Base-by-base conservation (phyloP, 2,329 filamentous ascomycete genomes). In the Paecilomyces fulvus region DNA sequence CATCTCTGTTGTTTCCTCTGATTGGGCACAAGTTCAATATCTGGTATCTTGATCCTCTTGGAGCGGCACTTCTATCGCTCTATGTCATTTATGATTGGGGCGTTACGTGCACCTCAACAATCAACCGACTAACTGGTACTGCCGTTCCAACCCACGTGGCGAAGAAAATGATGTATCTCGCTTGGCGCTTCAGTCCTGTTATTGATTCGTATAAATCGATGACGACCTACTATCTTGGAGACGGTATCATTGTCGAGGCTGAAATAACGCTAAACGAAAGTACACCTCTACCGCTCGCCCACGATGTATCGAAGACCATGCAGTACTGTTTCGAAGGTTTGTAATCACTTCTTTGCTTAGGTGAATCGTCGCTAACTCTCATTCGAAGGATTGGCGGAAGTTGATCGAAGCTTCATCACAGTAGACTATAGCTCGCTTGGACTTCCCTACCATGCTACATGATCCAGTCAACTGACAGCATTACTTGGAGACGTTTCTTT, bases 171-270 rank as follows among this genome's bases (percentile, higher is more conserved):
- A 43, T 43, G 14, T 43, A 43, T 17, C 37, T 43, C 4, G 37
- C 37, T 7, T 43, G 37, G 37, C 37, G 37, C 7, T 43, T 43
- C 12, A 23, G 1, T 11, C 31, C 43, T 25, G 30, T 53, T 43
- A 21, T 53, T 30, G 30, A 21, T 28, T 20, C 51, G 51, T 17
- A 43, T 25, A 53, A 53, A 23, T 33, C 51, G 58, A 57, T 30
- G 53, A 43, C 37, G 17, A n/a, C 37, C 14, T 43, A 43, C 17
- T 43, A 43, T n/a, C 37, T 43, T 20, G 37, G 37, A 8, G 37
- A 43, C 17, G 37, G 37, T 2, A 43, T 43, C n/a, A 43, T 43
- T 9, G 37, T 43, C 2, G 37, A 43, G 37, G 37, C 17, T 43
- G 37, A 43, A 17, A 43, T 43, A n/a, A 43, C 37, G 9, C 7